Evolutionary conservation across 1,284 basidiomycete species (phyloP), one percentile per base, ranked within the genome.

Genomic region (Fomes fomentarius): DNA sequence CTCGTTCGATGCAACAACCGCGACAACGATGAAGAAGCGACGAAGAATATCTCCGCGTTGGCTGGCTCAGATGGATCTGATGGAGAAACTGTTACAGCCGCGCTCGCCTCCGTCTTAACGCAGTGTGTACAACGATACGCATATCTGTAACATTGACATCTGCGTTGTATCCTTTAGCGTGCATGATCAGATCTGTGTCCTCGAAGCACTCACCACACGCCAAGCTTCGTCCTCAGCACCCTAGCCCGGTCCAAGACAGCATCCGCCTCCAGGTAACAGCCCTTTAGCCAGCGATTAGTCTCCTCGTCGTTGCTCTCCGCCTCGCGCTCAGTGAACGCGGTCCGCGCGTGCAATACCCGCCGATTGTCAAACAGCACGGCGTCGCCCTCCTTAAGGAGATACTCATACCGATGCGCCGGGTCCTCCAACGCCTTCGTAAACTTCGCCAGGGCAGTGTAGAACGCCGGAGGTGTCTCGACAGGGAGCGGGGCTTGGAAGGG

Each of bases 361-460:
- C 95, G 78, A 66, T 98, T 99, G 70, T 98, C 95, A 64, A 99
- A 99, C 12, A 96, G 63, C 30, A 94, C 94, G 17, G 88, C 87
- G 61, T 98, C 94, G 39, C 94, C 94, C 69, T 95, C 93, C 31
- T 76, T 69, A 50, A 98, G 74, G 49, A 81, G 84, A 70, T 93
- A 87, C 62, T 85, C 74, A 64, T 83, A 91, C 31, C 77, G 78
- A 30, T 82, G 80, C 15, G 70, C 68, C 0, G 80, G 75, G 15
- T 81, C 77, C 34, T 89, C 82, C 3, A 95, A 73, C 17, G 89
- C 64, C 1, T 71, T 66, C 7, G 87, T 80, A 65, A 94, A 98
- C 10, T 71, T 69, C 4, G 70, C 64, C 3, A 97, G 76, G 1
- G 93, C 92, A 0, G 75, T 64, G 63, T 90, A 91, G 57, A 94